phyloP scores from a whole-genome alignment of 257 asterid species.

The Echium plantagineum region DNA sequence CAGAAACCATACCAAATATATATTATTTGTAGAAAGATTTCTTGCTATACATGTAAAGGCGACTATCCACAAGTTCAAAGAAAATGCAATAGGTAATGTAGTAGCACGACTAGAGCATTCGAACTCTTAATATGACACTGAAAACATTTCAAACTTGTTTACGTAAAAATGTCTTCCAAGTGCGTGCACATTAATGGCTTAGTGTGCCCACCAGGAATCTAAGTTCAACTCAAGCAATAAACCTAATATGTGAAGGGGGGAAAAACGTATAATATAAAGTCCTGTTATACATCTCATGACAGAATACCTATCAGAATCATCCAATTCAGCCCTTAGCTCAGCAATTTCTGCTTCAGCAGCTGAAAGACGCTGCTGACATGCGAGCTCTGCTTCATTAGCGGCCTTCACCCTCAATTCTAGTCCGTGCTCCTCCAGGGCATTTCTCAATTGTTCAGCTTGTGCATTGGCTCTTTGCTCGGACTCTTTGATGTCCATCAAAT shows the following conservation, averaged over 20 bases:
- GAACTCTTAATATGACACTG: too few species aligned
- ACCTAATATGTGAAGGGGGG: too few species aligned
- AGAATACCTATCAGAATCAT: conserved; percentile 72
- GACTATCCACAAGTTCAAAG: neutral
- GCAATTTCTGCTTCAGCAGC: conserved; percentile 81
- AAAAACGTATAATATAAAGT: neutral
- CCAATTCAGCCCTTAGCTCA: conserved; percentile 64
- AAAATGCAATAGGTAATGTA: too few species aligned
- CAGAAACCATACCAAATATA: conserved; percentile 2
- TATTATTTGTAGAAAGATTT: neutral
- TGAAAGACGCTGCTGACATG: conserved; percentile 81
- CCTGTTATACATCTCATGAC: conserved; percentile 10
- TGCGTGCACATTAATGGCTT: too few species aligned
- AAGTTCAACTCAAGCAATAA: too few species aligned
- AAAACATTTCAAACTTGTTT: too few species aligned
- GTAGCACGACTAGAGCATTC: too few species aligned
- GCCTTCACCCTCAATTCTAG: conserved; percentile 87
- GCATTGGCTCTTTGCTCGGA: conserved; percentile 69
- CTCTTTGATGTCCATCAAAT: conserved; percentile 58
- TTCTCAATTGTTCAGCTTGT: conserved; percentile 66
- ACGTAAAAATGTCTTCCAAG: too few species aligned
- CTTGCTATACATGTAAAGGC: neutral
- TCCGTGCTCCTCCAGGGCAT: conserved; percentile 76
- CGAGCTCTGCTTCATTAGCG: conserved; percentile 92
- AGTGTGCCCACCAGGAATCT: too few species aligned